Evolutionary conservation across 2,329 filamentous ascomycete species (phyloP).

Genomic region (Beauveria pseudobassiana): DNA sequence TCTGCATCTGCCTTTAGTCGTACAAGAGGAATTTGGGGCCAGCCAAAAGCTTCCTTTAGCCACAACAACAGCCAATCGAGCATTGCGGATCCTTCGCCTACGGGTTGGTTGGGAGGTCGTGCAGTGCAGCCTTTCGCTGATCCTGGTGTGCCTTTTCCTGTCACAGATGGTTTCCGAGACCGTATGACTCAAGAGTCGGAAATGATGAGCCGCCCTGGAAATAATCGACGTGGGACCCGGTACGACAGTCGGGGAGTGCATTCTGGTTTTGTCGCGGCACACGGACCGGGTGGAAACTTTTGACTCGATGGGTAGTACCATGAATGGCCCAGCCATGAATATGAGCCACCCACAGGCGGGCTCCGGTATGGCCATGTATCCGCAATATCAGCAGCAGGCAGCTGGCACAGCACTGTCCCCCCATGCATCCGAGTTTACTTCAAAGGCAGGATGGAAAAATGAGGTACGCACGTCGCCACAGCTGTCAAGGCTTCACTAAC

Average conservation of each 20-base stretch:
- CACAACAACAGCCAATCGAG: slow-evolving; percentile 27
- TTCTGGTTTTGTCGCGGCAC: slow-evolving; percentile 25
- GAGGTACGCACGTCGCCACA: slow-evolving; percentile 34
- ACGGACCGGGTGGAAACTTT: slow-evolving; percentile 27
- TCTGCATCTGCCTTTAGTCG: slow-evolving; percentile 46
- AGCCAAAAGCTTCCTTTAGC: slow-evolving; percentile 35
- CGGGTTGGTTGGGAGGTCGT: slow-evolving; percentile 39
- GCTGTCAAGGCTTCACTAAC: slow-evolving; percentile 13
- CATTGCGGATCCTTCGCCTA: slow-evolving; percentile 28
- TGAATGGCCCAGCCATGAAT: slow-evolving; percentile 26
- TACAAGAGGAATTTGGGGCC: slow-evolving; percentile 49
- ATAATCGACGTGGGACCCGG: slow-evolving; percentile 38
- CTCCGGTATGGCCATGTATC: slow-evolving; percentile 37
- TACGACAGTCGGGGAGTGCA: slow-evolving; percentile 38
- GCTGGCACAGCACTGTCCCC: slow-evolving; percentile 63
- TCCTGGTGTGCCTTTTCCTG: slow-evolving; percentile 24
- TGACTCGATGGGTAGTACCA: slow-evolving; percentile 28
- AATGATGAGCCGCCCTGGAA: slow-evolving; percentile 33
- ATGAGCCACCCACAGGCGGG: slow-evolving; percentile 28
- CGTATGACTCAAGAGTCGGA: slow-evolving; percentile 43
- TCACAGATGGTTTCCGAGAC: slow-evolving; percentile 38
- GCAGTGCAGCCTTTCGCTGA: slow-evolving; percentile 35
- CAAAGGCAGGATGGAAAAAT: slow-evolving; percentile 46
- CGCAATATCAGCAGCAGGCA: slow-evolving; percentile 46
- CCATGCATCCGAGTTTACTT: slow-evolving; percentile 67